A percentile compares a stretch with the other conserved stretches of the same genome.
Evolutionary conservation across 305 asterid genomes (phyloP).

Genomic region (Coffea humblotiana): DNA sequence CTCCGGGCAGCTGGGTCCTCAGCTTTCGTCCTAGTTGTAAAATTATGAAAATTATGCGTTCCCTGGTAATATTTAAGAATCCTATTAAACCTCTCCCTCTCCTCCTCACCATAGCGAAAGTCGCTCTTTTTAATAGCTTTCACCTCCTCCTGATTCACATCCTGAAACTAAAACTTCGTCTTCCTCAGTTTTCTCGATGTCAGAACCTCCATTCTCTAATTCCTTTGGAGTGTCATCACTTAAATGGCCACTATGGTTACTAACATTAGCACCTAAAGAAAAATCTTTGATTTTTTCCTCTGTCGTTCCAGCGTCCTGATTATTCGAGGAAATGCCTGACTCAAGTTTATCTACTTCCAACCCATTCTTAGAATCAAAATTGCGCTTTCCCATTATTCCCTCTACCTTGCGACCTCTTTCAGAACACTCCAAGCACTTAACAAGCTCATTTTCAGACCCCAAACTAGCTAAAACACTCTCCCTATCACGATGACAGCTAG

Average conservation of each 20-base stretch:
- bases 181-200: slow-evolving; percentile 29
- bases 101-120: slow-evolving; percentile 58
- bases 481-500: slow-evolving; percentile 74
- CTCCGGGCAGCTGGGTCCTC: slow-evolving; percentile 86
- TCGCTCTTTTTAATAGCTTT: slow-evolving; percentile 35
- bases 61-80: slow-evolving; percentile 73
- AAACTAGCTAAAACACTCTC: slow-evolving; percentile 83
- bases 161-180: slow-evolving; percentile 17
- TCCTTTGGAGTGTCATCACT: slow-evolving; percentile 21
- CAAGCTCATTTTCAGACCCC: slow-evolving; percentile 72
- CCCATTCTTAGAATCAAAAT: slow-evolving; percentile 26
- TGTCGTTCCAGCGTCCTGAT: slow-evolving; percentile 2
- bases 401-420: slow-evolving; percentile 82
- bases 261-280: slow-evolving; percentile 20
- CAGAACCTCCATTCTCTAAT: slow-evolving; percentile 25
- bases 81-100: slow-evolving; percentile 73
- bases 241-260: slow-evolving; percentile 1
- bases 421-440: slow-evolving; percentile 79
- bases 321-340: slow-evolving; percentile 48
- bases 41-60: slow-evolving; percentile 88
- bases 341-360: slow-evolving; percentile 29
- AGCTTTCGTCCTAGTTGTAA: slow-evolving; percentile 85
- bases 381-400: slow-evolving; percentile 69
- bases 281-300: slow-evolving; percentile 16
- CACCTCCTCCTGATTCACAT: slow-evolving; percentile 8